Base-by-base conservation (phyloP, 768 basidiomycete genomes). In the Auricularia sp. region DNA sequence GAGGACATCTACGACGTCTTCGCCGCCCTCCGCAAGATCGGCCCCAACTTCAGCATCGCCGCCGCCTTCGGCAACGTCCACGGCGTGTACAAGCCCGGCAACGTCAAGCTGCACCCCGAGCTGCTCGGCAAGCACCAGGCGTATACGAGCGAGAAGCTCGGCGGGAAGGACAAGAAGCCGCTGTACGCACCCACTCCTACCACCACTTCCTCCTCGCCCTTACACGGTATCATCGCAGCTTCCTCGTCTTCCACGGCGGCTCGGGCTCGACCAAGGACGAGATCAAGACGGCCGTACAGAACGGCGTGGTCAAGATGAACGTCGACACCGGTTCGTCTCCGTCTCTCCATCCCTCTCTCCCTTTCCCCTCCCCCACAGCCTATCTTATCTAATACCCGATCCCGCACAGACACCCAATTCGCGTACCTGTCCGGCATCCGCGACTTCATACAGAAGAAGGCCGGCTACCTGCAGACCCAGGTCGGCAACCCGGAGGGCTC, bases 251-350 rank as follows among this genome's bases (percentile, higher is more conserved):
- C 93, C 97, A 99, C 80, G 97, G 97, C 77, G 97, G 97, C 68
- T 98, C 97, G 62, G 97, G 97, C 56, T 98, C 97, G 36, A 87
- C 90, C 69, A 93, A 93, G 78, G 89, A 95, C 59, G 97, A 99
- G 78, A 99, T 98, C 79, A 81, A 80, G 70, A 92, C 87, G 59
- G 96, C 95, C 65, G 97, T 98, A 68, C 72, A 77, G 62, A 83
- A 95, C 75, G 96, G 96, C 72, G 96, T 97, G 51, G 87, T 98
- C 74, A 99, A 99, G 83, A 98, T 98, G 95, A 98, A 98, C 80
- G 93, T 97, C 66, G 93, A 96, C 76, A 98, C 94, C 66, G 85
- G 82, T 80, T 65, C 63, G 76, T 60, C 29, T 29, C 39, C n/a
- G 1, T 5, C 23, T 56, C 12, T 2, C 11, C 18, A 5, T 33